A percentile compares a stretch with the other conserved stretches of the same genome.
These are phyloP conservation scores for Naganishia liquefaciens DNA, from an alignment of 1,284 basidiomycete species.

Conservation along the genomic window DNA sequence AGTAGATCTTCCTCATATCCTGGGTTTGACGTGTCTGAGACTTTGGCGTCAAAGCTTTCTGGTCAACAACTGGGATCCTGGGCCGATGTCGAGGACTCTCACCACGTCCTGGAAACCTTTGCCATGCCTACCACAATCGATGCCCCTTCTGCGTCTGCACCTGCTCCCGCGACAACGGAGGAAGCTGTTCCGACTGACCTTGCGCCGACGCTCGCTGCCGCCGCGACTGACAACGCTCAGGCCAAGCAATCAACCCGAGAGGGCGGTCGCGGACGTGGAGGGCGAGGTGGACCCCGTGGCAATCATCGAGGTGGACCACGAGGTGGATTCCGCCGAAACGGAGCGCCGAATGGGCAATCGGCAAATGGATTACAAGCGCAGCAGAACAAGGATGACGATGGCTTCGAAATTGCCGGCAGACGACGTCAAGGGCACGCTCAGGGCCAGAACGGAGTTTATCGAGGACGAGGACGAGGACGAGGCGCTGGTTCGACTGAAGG, in stretches of 20 bases:
- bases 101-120: conserved; percentile 23
- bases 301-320: conserved; percentile 22
- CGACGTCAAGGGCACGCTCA: neutral
- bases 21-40: too few relatives aligned
- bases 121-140: neutral
- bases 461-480: conserved; percentile 21
- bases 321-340: conserved; percentile 18
- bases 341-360: neutral
- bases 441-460: conserved; percentile 10
- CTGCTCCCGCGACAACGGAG: conserved; percentile 7
- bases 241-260: neutral
- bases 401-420: conserved; percentile 27
- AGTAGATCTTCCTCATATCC: neutral
- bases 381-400: conserved; percentile 14
- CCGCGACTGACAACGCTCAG: conserved; percentile 2
- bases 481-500: conserved; percentile 2
- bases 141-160: conserved; percentile 13
- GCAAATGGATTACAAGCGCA: neutral
- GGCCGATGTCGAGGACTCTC: conserved; percentile 24
- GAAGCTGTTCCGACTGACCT: conserved; percentile 1
- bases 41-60: conserved; percentile 2
- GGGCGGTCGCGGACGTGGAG: conserved; percentile 24
- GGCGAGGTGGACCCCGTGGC: conserved; percentile 22
- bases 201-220: conserved; percentile 8
- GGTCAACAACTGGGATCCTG: conserved; percentile 19